phyloP scores from a whole-genome alignment of 352 stramenopile species.

The Hyaloperonospora arabidopsidis region DNA sequence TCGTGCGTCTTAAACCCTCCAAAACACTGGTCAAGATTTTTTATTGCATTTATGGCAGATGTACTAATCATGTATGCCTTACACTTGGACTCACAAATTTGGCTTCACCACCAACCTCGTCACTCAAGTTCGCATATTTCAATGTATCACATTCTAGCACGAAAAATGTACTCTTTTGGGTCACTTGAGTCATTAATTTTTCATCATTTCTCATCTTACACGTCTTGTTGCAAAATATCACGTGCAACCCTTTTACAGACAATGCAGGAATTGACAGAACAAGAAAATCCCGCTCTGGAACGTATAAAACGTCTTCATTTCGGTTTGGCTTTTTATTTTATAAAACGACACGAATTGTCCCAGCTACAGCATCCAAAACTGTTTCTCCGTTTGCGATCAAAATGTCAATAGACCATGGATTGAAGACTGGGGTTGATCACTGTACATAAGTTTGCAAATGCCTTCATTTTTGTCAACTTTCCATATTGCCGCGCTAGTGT shows the following conservation, averaged over 20 bases:
- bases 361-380: neutral
- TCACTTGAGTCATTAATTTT: neutral
- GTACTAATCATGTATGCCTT: too few relatives aligned
- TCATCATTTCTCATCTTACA: too few relatives aligned
- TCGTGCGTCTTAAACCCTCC: neutral
- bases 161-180: neutral
- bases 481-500: neutral
- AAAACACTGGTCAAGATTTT: too few relatives aligned
- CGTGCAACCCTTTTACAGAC: neutral
- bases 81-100: neutral
- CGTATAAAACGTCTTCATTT: neutral
- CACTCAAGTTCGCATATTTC: too few relatives aligned
- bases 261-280: neutral
- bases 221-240: neutral
- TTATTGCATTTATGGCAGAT: too few relatives aligned
- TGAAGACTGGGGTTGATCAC: neutral
- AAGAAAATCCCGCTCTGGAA: neutral
- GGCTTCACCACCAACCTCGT: neutral
- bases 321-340: neutral
- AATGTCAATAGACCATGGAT: neutral
- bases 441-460: neutral
- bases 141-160: neutral
- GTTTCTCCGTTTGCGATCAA: too few relatives aligned
- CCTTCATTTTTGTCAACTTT: neutral
- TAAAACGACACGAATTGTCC: neutral